Percentiles rank a stretch among this genome's conserved stretches.
Conservation (phyloP, 768 basidiomycete genomes). For the Tulasnella sp. region DNA sequence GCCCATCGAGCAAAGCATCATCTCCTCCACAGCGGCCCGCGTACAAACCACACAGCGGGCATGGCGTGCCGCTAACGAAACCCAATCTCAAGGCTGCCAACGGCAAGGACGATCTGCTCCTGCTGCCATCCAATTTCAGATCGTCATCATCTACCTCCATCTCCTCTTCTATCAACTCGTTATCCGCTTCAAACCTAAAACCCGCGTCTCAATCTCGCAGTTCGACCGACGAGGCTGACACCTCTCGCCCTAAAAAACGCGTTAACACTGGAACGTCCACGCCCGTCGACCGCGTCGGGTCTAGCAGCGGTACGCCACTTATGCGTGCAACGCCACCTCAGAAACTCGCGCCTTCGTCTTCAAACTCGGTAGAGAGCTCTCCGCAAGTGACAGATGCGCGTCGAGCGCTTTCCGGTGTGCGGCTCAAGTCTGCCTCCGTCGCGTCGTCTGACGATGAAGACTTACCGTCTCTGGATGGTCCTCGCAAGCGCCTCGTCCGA, state of each 20-base stretch:
- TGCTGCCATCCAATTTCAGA: slow-evolving; percentile 52
- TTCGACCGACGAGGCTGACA: slow-evolving; percentile 42
- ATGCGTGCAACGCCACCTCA: slow-evolving; percentile 37
- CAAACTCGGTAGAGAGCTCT: slow-evolving; percentile 39
- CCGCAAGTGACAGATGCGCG: slow-evolving; percentile 57
- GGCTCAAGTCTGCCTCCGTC: slow-evolving; percentile 56
- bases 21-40: slow-evolving; percentile 43
- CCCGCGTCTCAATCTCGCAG: slow-evolving; percentile 40
- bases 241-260: slow-evolving; percentile 66
- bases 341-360: slow-evolving; percentile 45
- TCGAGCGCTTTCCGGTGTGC: slow-evolving; percentile 45
- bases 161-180: slow-evolving; percentile 13
- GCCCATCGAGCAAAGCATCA: slow-evolving; percentile 50
- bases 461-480: slow-evolving; percentile 16
- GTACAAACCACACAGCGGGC: slow-evolving; percentile 40
- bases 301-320: slow-evolving; percentile 28
- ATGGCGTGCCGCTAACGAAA: slow-evolving; percentile 49
- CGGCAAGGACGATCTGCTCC: slow-evolving; percentile 27
- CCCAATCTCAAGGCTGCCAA: slow-evolving; percentile 38
- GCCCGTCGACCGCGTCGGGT: slow-evolving; percentile 42
- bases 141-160: slow-evolving; percentile 40
- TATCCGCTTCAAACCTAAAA: slow-evolving; percentile 22
- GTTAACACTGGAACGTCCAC: slow-evolving; percentile 43
- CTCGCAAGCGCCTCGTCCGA: slow-evolving; percentile 9
- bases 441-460: slow-evolving; percentile 25